A percentile compares a stretch with the other conserved stretches of the same genome.
phyloP scores from a whole-genome alignment of 805 yeast species.

The Nakazawaea pomicola region DNA sequence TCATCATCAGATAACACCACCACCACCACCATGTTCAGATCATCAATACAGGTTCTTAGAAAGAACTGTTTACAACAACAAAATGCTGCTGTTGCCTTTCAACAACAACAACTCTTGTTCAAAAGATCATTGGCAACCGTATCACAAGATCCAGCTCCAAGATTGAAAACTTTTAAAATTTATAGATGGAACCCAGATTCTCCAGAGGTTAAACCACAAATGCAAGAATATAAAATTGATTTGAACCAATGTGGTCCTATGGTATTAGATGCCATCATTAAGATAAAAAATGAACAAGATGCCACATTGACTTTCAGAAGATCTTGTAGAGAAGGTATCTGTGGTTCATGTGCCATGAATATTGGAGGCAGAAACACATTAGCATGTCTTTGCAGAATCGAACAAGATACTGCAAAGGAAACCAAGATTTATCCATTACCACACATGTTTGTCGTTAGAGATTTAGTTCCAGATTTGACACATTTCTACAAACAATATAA shows the following conservation, averaged over 20 bases:
- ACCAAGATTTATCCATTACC: conserved; percentile 94
- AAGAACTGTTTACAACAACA: too few species aligned
- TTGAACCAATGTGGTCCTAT: conserved; percentile 94
- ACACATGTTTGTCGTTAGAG: conserved; percentile 96
- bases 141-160: conserved; percentile 42
- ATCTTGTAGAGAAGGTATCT: conserved; percentile 98
- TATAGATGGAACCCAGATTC: conserved; percentile 99
- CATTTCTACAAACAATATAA: conserved; percentile 98
- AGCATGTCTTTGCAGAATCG: conserved; percentile 94
- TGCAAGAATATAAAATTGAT: conserved; percentile 81
- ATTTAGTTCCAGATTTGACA: conserved; percentile 95
- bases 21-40: background rate
- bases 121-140: conserved; percentile 37
- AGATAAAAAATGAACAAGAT: conserved; percentile 96
- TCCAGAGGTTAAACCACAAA: conserved; percentile 85
- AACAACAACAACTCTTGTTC: background rate
- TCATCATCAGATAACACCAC: background rate
- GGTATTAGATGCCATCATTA: conserved; percentile 91
- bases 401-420: conserved; percentile 67
- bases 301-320: conserved; percentile 93
- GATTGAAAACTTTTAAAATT: conserved; percentile 80
- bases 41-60: too few species aligned
- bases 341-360: conserved; percentile 99
- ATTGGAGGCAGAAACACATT: conserved; percentile 96
- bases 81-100: background rate